Evolutionary conservation across 1,139 yeast genomes (phyloP).

Genomic region (Kurtzmaniella quercitrusa): DNA sequence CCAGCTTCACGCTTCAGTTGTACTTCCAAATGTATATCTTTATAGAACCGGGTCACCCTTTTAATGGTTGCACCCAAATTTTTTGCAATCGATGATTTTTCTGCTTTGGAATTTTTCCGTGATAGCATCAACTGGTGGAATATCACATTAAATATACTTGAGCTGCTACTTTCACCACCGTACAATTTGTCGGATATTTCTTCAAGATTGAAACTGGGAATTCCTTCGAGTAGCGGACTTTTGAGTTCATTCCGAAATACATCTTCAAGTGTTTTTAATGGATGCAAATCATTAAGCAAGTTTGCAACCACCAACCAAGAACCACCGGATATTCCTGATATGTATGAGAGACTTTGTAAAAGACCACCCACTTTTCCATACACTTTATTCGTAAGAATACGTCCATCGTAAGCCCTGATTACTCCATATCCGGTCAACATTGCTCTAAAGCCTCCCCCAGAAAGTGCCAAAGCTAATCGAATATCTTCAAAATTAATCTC

Average conservation of each 20-base stretch:
- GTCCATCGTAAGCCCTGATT: slow-evolving; percentile 47
- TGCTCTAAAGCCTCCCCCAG: slow-evolving; percentile 76
- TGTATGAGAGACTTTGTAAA: slow-evolving; percentile 49
- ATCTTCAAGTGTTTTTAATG: slow-evolving; percentile 24
- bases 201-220: slow-evolving; percentile 42
- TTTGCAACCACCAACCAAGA: slow-evolving; percentile 58
- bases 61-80: slow-evolving; percentile 13
- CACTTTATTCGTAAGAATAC: slow-evolving; percentile 30
- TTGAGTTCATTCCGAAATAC: slow-evolving; percentile 28
- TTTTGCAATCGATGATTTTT: neutral
- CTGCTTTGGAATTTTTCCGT: neutral
- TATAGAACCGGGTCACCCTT: slow-evolving; percentile 42
- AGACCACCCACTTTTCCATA: slow-evolving; percentile 44
- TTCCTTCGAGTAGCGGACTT: slow-evolving; percentile 52
- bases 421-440: slow-evolving; percentile 67
- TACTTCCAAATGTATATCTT: slow-evolving; percentile 49
- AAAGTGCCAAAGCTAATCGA: slow-evolving; percentile 52
- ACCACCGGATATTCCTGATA: slow-evolving; percentile 70
- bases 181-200: neutral
- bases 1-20: slow-evolving; percentile 51
- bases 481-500: slow-evolving; percentile 19
- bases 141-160: neutral
- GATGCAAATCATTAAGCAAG: slow-evolving; percentile 46
- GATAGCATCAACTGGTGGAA: slow-evolving; percentile 5
- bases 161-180: neutral